Evolutionary conservation across 768 basidiomycete species (phyloP), one percentile per base, ranked within the genome.

Genomic region (Auriscalpium vulgare): DNA sequence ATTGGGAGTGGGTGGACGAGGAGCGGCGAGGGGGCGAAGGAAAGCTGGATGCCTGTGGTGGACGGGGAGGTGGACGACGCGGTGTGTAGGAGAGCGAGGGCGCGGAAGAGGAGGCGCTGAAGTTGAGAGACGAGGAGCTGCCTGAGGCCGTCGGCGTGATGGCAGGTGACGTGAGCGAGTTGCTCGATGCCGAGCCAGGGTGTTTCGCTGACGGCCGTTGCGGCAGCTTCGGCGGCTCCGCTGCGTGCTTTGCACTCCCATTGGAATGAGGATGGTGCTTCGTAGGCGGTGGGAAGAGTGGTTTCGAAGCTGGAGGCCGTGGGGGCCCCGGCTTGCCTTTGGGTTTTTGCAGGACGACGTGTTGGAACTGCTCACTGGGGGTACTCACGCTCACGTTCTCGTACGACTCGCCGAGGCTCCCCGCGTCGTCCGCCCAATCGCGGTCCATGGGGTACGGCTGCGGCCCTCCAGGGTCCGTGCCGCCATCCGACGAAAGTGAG

Each of bases 321-420:
- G 56, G 48, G 4, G 53, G 52, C 5, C 29, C 29, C 1, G 29
- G 29, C 29, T 29, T 29, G 29, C 29, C 29, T 29, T 29, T 29
- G 29, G 29, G 29, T 29, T 29, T 29, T 29, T 29, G 29, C 29
- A 62, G 54, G 14, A 78, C 71, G 55, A 66, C 65, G 6, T 71
- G 70, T 23, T 76, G 71, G 21, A 75, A 73, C 19, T 71, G 71
- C 13, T 82, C 80, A 56, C 80, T 84, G 53, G 45, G 55, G 44
- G 74, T 71, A 2, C 83, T 81, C 10, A 88, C 78, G 3, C 83
- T 81, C 10, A 88, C 78, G 43, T 85, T 75, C 65, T 88, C 86
- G 59, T 81, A 88, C 0, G 85, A 87, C 58, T 84, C 85, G 44
- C 76, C 74, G 34, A 85, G 74, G 62, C 82, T 83, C 44, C 72